These are phyloP conservation scores for Fusarium hainanense DNA, from an alignment of 2,329 filamentous ascomycete species.

Conservation along the genomic window DNA sequence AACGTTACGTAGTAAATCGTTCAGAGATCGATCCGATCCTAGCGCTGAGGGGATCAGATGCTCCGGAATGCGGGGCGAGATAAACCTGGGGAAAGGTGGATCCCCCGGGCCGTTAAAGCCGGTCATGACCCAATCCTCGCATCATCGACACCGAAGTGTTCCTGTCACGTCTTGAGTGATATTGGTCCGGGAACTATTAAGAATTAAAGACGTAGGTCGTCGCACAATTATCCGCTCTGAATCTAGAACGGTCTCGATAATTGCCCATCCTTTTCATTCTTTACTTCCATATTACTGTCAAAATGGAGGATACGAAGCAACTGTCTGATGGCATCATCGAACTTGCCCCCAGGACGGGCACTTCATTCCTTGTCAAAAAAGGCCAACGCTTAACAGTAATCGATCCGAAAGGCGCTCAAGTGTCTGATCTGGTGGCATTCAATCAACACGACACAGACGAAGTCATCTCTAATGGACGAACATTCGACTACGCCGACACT, in stretches of 20 bases:
- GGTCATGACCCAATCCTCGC: conserved; percentile 7
- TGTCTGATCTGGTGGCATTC: conserved; percentile 10
- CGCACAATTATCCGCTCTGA: not conserved
- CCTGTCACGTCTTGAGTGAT: not conserved
- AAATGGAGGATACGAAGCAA: conserved; percentile 1
- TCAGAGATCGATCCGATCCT: not conserved
- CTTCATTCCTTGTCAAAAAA: conserved; percentile 1
- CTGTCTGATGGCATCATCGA: not conserved
- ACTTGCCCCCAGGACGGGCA: not conserved
- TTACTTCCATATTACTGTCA: not conserved
- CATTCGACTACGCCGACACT: conserved; percentile 10
- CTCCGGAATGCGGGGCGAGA: not conserved
- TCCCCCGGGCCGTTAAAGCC: not conserved
- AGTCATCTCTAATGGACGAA: conserved; percentile 9
- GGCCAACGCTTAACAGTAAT: not conserved
- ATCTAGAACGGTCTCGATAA: not conserved
- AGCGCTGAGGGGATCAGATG: not conserved
- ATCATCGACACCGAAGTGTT: not conserved
- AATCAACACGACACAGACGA: conserved; percentile 7
- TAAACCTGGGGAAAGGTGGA: not conserved
- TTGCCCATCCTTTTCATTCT: not conserved
- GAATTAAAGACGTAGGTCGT: not conserved
- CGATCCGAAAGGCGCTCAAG: conserved; percentile 3
- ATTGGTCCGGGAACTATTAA: not conserved
- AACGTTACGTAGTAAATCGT: not conserved